Base-by-base conservation (phyloP, 2,329 filamentous ascomycete genomes). In the Colletotrichum caudatum region DNA sequence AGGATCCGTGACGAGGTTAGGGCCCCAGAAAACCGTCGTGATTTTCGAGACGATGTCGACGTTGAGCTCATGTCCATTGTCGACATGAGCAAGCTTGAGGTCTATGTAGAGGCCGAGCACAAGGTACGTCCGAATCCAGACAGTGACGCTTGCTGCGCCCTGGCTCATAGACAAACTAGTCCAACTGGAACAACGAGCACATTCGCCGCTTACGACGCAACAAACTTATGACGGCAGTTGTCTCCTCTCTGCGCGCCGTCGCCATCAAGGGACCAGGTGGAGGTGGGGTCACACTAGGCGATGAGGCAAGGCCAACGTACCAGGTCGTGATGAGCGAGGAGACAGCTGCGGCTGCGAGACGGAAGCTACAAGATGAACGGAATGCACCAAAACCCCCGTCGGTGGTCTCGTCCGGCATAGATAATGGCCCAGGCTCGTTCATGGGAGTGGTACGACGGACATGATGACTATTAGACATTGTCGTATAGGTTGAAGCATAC, bases 211-310 rank as follows among this genome's bases (percentile, higher is more conserved):
- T 91, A 70, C 87, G 90, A 51, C 88, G 90, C 73, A 92, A 92
- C 82, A 92, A 92, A 78, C 92, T 92, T 81, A 91, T 92, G 75
- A 92, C 89, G 76, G 89, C 90, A 58, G 80, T 92, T 71, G 92
- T 92, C 87, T 83, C 91, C 37, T 84, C 86, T 26, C 87, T 92
- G 76, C 88, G 91, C 76, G 89, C 92, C 71, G 83, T 90, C 61
- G 89, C 89, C 66, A 92, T 92, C 75, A 89, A 92, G 18, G 67
- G 67, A 5, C 60, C 39, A 11, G 67, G 62, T 20, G 62, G 18
- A 37, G 54, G 63, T 54, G n/a, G n/a, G 14, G 44, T 53, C 3
- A 29, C 67, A 3, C 63, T 70, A 2, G 63, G 63, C 18, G 48
- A 66, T 33, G 50, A 58, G 11, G 14, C 39, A 23, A 35, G 67